Conservation (phyloP, 2,329 filamentous ascomycete species). For the Talaromyces sp. region DNA sequence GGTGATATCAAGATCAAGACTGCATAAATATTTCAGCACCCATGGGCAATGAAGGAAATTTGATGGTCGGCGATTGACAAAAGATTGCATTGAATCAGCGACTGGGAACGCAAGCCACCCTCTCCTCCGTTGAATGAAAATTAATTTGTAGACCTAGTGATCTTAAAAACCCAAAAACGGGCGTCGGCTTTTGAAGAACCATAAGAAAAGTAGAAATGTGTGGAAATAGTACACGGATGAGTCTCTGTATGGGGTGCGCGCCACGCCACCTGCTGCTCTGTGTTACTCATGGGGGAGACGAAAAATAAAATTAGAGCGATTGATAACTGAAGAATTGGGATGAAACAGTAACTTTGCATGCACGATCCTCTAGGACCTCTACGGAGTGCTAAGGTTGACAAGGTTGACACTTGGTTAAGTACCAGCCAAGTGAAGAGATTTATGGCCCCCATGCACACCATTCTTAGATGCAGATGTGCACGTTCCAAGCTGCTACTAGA, state of each 20-base stretch:
- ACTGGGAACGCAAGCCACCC: not conserved
- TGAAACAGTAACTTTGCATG: not conserved
- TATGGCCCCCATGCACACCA: not conserved
- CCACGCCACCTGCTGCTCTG: not conserved
- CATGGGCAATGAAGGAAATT: not conserved
- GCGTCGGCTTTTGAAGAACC: not conserved
- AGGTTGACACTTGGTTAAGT: no score
- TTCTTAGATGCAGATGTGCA: not conserved
- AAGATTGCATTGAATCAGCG: not conserved
- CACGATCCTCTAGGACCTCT: not conserved
- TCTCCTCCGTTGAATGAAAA: not conserved
- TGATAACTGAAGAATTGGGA: not conserved
- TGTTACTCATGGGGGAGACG: not conserved
- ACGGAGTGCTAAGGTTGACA: no score
- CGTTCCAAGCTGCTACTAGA: not conserved
- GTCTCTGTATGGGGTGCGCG: not conserved
- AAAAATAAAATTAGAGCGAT: not conserved
- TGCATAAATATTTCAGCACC: not conserved
- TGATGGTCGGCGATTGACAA: not conserved
- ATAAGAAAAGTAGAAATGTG: not conserved
- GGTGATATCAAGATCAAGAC: no score
- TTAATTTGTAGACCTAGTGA: not conserved
- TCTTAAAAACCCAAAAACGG: not conserved
- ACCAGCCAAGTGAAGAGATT: no score
- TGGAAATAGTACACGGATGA: not conserved